Evolutionary conservation across 2,329 filamentous ascomycete genomes (phyloP), one percentile per base, ranked within the genome.

Genomic region (Beauveria scarabaeidicola): DNA sequence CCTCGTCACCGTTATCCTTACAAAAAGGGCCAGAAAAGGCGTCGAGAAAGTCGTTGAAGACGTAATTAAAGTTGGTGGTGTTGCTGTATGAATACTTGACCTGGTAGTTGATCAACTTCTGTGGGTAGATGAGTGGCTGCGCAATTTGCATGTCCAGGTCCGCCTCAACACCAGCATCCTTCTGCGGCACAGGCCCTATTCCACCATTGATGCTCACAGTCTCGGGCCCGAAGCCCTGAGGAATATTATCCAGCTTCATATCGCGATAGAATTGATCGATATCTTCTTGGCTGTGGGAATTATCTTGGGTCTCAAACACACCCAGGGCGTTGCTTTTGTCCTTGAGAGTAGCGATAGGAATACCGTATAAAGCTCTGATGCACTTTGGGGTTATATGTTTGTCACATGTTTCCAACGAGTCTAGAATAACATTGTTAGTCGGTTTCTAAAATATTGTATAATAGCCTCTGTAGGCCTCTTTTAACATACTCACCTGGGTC

Each of bases 371-470:
- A 1, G 78, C 74, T 32, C 75, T 73, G 32, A 82, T 72, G 64
- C 82, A 85, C 44, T 76, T 75, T 0, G 81, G 80, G 1, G 81
- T 84, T 63, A 85, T 82, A 65, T 79, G 75, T 15, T 71, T 68
- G 62, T 81, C 76, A 65, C 83, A 86, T 4, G 6, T 48, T 1
- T 46, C 29, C 19, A 23, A n/a, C 4, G 51, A 25, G 13, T 10
- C 36, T 53, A 36, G 5, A 15, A 36, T 10, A 36, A 15, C 11
- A 15, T 15, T 36, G 5, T 36, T 15, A 36, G 32, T 36, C 4
- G 32, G 5, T 6, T 36, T 3, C 5, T 3, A 17, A 13, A 29
- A 2, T 3, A 19, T 13, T 19, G 13, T 17, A n/a, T 0, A 19
- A 6, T 0, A 15, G 11, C 32, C 32, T 36, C 32, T 36, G 32